A percentile compares a stretch with the other conserved stretches of the same genome.
phyloP scores from a whole-genome alignment of 176 grass and related monocot species.

The Carex myosuroides region DNA sequence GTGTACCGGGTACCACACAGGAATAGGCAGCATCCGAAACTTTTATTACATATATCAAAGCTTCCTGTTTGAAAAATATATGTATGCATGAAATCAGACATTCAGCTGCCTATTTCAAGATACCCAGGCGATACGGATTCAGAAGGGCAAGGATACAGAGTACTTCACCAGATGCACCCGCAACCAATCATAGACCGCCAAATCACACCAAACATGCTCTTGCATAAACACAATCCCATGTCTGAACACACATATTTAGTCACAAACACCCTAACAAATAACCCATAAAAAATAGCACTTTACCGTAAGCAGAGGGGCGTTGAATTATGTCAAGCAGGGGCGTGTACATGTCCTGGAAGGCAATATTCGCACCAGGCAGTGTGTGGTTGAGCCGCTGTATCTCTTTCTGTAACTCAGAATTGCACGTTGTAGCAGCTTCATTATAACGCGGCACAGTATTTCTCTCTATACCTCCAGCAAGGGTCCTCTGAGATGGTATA shows the following conservation, averaged over 20 bases:
- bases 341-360: slow-evolving; percentile 60
- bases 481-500: slow-evolving; percentile 77
- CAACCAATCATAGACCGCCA: too few species aligned
- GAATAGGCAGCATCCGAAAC: not conserved
- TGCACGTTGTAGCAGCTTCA: slow-evolving; percentile 49
- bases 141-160: too few species aligned
- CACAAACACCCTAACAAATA: not conserved
- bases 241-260: not conserved
- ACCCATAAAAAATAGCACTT: not conserved
- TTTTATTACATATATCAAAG: not conserved
- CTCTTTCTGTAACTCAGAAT: slow-evolving; percentile 56
- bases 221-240: not conserved
- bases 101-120: too few species aligned
- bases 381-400: slow-evolving; percentile 51
- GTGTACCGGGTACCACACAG: not conserved
- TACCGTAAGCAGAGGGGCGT: slow-evolving; percentile 55
- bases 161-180: too few species aligned
- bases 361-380: slow-evolving; percentile 36
- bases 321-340: slow-evolving; percentile 63
- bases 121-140: too few species aligned
- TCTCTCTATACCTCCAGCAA: slow-evolving; percentile 58
- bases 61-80: not conserved
- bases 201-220: not conserved
- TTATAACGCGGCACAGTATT: slow-evolving; percentile 60
- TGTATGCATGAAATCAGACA: too few species aligned